These are phyloP conservation scores for Gossypium thurberi DNA, from an alignment of 345 rosid species.

Conservation along the genomic window DNA sequence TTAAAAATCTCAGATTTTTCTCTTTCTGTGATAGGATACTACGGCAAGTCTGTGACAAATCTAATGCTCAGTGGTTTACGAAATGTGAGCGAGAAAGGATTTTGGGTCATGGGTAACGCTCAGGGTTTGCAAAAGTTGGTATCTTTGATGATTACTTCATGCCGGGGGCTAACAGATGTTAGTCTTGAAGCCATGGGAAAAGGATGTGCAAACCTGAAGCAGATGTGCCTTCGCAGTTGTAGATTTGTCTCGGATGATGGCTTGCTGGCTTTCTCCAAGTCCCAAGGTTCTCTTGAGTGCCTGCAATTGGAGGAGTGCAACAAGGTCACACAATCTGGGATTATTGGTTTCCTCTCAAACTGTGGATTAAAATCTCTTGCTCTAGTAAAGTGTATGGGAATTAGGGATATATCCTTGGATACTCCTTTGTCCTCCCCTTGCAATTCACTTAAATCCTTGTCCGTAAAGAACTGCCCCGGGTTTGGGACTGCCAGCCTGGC, in stretches of 20 bases:
- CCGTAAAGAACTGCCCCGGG: slow-evolving; percentile 58
- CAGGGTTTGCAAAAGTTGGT: slow-evolving; percentile 46
- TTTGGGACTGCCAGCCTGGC: slow-evolving; percentile 53
- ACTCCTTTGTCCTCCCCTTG: slow-evolving; percentile 27
- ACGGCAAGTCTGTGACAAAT: slow-evolving; percentile 44
- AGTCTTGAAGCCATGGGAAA: slow-evolving; percentile 57
- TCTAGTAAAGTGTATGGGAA: slow-evolving; percentile 52
- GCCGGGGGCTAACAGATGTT: slow-evolving; percentile 56
- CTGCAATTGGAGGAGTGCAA: slow-evolving; percentile 60
- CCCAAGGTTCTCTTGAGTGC: slow-evolving; percentile 52
- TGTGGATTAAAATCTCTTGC: slow-evolving; percentile 47
- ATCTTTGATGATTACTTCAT: slow-evolving; percentile 45
- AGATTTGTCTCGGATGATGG: slow-evolving; percentile 57
- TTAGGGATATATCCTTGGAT: slow-evolving; percentile 35
- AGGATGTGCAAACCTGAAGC: slow-evolving; percentile 50
- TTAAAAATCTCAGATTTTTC: slow-evolving; percentile 66
- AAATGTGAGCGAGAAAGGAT: slow-evolving; percentile 61
- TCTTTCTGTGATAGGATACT: slow-evolving; percentile 70
- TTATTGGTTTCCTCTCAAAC: slow-evolving; percentile 40
- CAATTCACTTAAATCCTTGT: slow-evolving; percentile 40
- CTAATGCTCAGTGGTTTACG: slow-evolving; percentile 43
- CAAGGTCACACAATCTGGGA: slow-evolving; percentile 43
- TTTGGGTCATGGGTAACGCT: slow-evolving; percentile 84
- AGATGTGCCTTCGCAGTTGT: slow-evolving; percentile 55
- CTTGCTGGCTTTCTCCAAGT: slow-evolving; percentile 40